phyloP scores from a whole-genome alignment of 2,329 filamentous ascomycete genomes.

The Zymoseptoria passerinii region DNA sequence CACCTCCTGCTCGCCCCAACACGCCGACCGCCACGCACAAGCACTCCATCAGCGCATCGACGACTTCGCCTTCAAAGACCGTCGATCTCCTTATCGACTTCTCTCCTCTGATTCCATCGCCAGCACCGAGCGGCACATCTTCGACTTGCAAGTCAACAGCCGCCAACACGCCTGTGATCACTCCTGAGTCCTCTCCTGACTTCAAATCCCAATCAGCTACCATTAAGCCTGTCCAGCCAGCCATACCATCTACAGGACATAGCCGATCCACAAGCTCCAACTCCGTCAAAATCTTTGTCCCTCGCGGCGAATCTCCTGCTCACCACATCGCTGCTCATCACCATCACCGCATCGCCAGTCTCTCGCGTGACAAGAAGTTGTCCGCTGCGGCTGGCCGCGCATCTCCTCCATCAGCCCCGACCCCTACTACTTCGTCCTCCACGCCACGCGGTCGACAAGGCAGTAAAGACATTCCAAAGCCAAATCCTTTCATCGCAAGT shows the following conservation, averaged over 20 bases:
- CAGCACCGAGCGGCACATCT: conserved; percentile 2
- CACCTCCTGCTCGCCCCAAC: background rate
- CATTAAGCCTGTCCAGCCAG: background rate
- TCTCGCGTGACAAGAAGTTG: background rate
- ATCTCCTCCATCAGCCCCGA: conserved; percentile 35
- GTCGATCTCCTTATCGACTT: conserved; percentile 24
- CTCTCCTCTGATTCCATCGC: conserved; percentile 11
- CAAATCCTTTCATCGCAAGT: background rate
- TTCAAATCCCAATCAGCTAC: background rate
- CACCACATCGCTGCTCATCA: conserved; percentile 20
- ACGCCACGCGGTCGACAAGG: background rate
- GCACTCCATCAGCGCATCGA: background rate
- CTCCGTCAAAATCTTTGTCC: conserved; percentile 22
- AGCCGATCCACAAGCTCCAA: background rate
- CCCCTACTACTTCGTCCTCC: background rate
- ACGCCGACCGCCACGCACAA: background rate
- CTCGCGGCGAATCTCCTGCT: conserved; percentile 22
- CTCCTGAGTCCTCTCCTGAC: background rate
- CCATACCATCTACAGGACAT: background rate
- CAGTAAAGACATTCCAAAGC: background rate
- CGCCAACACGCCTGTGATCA: background rate
- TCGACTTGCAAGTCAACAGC: background rate
- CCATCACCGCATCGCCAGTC: conserved; percentile 11
- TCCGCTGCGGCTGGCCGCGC: conserved; percentile 1
- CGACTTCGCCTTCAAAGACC: conserved; percentile 6